phyloP scores from a whole-genome alignment of 352 stramenopile genomes.

The Phytophthora citrophthora region DNA sequence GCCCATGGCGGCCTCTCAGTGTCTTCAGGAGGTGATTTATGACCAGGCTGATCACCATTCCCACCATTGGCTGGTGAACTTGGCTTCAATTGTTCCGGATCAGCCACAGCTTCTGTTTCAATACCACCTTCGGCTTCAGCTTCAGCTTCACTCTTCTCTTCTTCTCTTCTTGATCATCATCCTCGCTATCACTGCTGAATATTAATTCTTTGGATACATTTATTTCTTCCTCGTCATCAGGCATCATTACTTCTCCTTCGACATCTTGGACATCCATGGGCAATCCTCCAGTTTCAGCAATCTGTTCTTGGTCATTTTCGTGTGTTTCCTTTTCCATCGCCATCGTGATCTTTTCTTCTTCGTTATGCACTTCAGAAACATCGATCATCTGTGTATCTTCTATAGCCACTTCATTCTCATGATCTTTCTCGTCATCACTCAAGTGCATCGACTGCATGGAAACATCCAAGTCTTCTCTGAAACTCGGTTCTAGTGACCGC shows the following conservation, averaged over 20 bases:
- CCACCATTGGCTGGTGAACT: background rate
- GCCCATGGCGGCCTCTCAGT: slow-evolving; percentile 16
- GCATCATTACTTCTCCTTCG: slow-evolving; percentile 9
- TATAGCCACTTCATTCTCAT: slow-evolving; percentile 24
- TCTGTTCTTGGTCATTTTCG: slow-evolving; percentile 3
- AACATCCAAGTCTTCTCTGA: slow-evolving; percentile 51
- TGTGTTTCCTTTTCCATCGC: slow-evolving; percentile 4
- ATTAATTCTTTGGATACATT: slow-evolving; percentile 46
- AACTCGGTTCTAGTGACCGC: slow-evolving; percentile 34
- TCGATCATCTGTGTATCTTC: slow-evolving; percentile 44
- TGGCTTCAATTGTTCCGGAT: slow-evolving; percentile 5
- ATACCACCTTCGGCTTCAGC: background rate
- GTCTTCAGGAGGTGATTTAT: slow-evolving; percentile 8
- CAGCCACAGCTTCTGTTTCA: slow-evolving; percentile 4
- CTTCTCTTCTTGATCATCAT: slow-evolving; percentile 28
- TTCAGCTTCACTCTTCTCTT: slow-evolving; percentile 2
- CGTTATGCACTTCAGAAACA: slow-evolving; percentile 12
- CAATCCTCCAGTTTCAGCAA: slow-evolving; percentile 4
- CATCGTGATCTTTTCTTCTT: slow-evolving; percentile 13
- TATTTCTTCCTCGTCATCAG: slow-evolving; percentile 39
- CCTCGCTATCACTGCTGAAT: slow-evolving; percentile 49
- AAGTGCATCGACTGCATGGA: slow-evolving; percentile 81
- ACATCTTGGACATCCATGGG: slow-evolving; percentile 9
- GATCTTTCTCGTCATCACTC: slow-evolving; percentile 48
- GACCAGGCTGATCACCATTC: background rate